Base-by-base conservation (phyloP, 2,329 filamentous ascomycete genomes). In the Pseudogymnoascus sp. region DNA sequence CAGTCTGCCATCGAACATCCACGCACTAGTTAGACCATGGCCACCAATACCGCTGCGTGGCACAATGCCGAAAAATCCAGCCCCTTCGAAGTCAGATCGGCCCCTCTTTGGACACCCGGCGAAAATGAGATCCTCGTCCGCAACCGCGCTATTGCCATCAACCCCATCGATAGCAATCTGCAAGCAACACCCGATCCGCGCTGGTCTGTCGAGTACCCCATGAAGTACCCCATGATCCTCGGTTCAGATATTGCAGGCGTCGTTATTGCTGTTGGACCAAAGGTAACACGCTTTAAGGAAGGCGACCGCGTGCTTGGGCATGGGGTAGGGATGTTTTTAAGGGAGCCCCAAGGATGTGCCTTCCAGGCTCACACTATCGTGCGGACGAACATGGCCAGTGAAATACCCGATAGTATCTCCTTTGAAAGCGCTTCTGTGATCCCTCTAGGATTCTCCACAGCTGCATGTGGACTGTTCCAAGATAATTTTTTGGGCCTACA, bases 241-340 rank as follows among this genome's bases (percentile, higher is more conserved):
- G 77, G 75, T 16, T 82, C 79, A 7, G 83, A 86, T 65, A 80
- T 81, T 35, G 78, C 83, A 3, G 83, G 83, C 41, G 78, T 78
- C 63, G 76, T 85, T 49, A 66, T 83, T 38, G 77, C 79, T 33
- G 76, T 83, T 23, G 82, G 83, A 31, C 68, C 76, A 64, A 58
- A 35, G 2, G 63, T 67, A 49, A 63, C 62, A 10, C 74, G 75
- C 37, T 81, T 81, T 73, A 75, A 78, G 69, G 72, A 76, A 60
- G 83, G 83, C 63, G 81, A 84, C 73, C 76, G 77, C 45, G 80
- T 85, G 62, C 70, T 79, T 62, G 70, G 68, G 16, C 63, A 67
- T 7, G 66, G 68, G n/a, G 61, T 55, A 6, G 45, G 52, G 1
- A 31, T 55, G 10, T 45, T 45, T 45, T 21, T 12, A 19, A 26